Conservation (phyloP, 495 filamentous ascomycete genomes). For the Parmelia sp. region DNA sequence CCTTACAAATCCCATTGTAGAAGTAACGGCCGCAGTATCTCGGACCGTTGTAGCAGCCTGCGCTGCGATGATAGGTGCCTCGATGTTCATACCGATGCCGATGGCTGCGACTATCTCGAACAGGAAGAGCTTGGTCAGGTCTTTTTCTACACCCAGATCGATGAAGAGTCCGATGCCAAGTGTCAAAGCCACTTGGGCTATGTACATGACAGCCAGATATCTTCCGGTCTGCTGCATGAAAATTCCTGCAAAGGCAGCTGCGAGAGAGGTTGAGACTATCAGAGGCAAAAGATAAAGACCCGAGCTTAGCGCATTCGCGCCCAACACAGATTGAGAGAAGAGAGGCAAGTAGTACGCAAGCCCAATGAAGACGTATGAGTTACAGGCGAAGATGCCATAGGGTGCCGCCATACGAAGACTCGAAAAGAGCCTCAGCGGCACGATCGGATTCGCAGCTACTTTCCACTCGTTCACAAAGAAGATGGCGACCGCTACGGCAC, state of each 20-base stretch:
- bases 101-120: constrained; percentile 61
- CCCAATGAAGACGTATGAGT: constrained; percentile 55
- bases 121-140: constrained; percentile 40
- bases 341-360: constrained; percentile 55
- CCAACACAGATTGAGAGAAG: constrained; percentile 51
- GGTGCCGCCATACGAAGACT: constrained; percentile 52
- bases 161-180: constrained; percentile 50
- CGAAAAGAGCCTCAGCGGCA: constrained; percentile 64
- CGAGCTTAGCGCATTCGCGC: constrained; percentile 44
- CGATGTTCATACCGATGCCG: constrained; percentile 42
- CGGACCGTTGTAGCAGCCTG: constrained; percentile 59
- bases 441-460: constrained; percentile 68
- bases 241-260: constrained; percentile 44
- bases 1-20: constrained; percentile 67
- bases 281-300: constrained; percentile 48
- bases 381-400: constrained; percentile 52
- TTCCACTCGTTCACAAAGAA: constrained; percentile 69
- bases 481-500: constrained; percentile 51
- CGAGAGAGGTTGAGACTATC: constrained; percentile 44
- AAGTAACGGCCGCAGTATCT: constrained; percentile 70
- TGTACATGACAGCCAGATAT: constrained; percentile 51
- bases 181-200: constrained; percentile 40
- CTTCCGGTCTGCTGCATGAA: constrained; percentile 55
- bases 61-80: constrained; percentile 67
- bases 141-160: constrained; percentile 34